Conservation (phyloP, 2,329 filamentous ascomycete genomes). For the Trichophyton rubrum region DNA sequence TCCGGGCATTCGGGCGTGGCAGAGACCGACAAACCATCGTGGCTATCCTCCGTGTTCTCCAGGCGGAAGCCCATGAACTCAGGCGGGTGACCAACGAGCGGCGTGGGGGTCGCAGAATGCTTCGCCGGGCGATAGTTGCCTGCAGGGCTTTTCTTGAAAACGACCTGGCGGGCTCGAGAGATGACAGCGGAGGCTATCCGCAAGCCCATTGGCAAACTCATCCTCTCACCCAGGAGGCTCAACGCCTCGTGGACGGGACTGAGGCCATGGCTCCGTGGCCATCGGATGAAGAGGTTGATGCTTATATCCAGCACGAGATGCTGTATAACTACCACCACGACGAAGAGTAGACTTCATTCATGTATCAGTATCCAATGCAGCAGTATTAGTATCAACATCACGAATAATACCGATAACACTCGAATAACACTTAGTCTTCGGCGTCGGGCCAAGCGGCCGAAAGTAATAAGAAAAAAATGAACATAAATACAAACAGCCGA, state of each 20-base stretch:
- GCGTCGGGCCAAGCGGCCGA: neutral
- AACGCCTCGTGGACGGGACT: conserved; percentile 25
- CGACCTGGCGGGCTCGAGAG: conserved; percentile 14
- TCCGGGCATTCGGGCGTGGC: conserved; percentile 30
- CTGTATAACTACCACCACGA: neutral
- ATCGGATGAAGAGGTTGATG: conserved; percentile 28
- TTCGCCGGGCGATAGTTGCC: conserved; percentile 31
- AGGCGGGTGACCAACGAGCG: conserved; percentile 25
- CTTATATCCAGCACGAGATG: conserved; percentile 20
- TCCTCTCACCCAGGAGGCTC: conserved; percentile 20
- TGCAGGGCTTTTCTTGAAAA: conserved; percentile 30
- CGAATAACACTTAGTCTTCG: neutral
- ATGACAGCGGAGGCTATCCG: neutral
- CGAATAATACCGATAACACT: too few species aligned
- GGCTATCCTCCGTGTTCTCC: conserved; percentile 31
- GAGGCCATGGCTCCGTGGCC: conserved; percentile 26
- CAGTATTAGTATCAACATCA: neutral
- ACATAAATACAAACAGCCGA: neutral
- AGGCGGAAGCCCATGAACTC: conserved; percentile 31
- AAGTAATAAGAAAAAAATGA: neutral
- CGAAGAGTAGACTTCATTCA: neutral
- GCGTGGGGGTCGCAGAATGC: conserved; percentile 26
- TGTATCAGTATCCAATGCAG: neutral
- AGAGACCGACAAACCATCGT: conserved; percentile 30
- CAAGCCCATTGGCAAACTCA: neutral